Evolutionary conservation across 768 basidiomycete species (phyloP).

Genomic region (Mycena olivaceomarginata): DNA sequence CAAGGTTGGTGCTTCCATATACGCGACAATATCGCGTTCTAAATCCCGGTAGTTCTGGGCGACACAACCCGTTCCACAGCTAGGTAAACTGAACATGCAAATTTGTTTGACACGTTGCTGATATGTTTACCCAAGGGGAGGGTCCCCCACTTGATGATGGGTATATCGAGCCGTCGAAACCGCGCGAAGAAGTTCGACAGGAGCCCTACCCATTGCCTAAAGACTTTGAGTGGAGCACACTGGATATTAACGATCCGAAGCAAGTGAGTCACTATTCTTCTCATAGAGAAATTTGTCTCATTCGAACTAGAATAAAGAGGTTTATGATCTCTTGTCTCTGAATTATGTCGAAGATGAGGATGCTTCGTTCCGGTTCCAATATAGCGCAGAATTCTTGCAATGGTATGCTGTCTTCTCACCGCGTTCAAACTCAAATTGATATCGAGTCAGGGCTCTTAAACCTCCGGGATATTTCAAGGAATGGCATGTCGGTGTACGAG

Average conservation of each 20-base stretch:
- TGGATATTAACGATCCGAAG: slow-evolving; percentile 86
- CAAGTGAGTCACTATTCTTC: slow-evolving; percentile 70
- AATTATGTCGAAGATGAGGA: slow-evolving; percentile 99
- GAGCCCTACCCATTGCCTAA: slow-evolving; percentile 92
- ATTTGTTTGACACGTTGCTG: neutral
- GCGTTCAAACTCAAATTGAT: slow-evolving; percentile 13
- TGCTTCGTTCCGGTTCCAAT: slow-evolving; percentile 97
- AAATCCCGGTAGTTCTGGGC: slow-evolving; percentile 87
- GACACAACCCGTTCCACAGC: slow-evolving; percentile 97
- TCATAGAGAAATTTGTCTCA: slow-evolving; percentile 15
- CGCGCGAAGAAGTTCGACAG: slow-evolving; percentile 87
- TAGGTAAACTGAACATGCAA: slow-evolving; percentile 63
- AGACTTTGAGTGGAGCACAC: slow-evolving; percentile 92
- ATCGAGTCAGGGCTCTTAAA: slow-evolving; percentile 85
- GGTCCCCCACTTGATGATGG: slow-evolving; percentile 85
- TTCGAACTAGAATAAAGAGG: slow-evolving; percentile 86
- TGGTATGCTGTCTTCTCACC: slow-evolving; percentile 73
- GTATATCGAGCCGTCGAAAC: slow-evolving; percentile 89
- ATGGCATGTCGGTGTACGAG: slow-evolving; percentile 98
- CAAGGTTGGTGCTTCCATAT: slow-evolving; percentile 73
- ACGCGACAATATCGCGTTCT: slow-evolving; percentile 9
- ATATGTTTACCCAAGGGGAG: slow-evolving; percentile 67
- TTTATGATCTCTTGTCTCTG: slow-evolving; percentile 92
- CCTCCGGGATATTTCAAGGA: slow-evolving; percentile 95
- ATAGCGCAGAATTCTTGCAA: slow-evolving; percentile 93